Base-by-base conservation (phyloP, 2,329 filamentous ascomycete genomes). In the Hymenoscyphus infarciens region DNA sequence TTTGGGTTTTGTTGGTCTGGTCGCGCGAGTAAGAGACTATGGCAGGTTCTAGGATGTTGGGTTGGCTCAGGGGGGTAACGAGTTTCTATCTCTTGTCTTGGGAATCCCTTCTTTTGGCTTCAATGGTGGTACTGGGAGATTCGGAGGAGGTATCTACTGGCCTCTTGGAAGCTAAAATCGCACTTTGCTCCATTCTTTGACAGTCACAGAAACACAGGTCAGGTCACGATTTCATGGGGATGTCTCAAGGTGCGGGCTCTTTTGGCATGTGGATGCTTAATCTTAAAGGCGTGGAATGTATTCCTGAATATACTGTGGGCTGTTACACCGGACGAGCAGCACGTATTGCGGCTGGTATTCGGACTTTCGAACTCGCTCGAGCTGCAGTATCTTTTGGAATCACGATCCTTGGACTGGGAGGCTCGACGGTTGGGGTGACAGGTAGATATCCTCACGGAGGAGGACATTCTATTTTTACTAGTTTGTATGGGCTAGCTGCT, bases 141-240 rank as follows among this genome's bases (percentile, higher is more conserved):
- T n/a, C n/a, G n/a, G n/a, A n/a, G n/a, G n/a, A n/a, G n/a, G n/a
- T n/a, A n/a, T n/a, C n/a, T n/a, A n/a, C n/a, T n/a, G n/a, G n/a
- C n/a, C n/a, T n/a, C n/a, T n/a, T 27, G 25, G 25, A 27, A 27
- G 25, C 25, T 4, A 27, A 27, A 27, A 27, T 3, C 25, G 25
- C 25, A 27, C 25, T 27, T 27, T 27, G n/a, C 25, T 27, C 2
- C 25, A 27, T 27, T 27, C 25, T 25, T 19, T 22, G 13, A 13
- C 45, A 5, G 25, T 7, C 8, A 25, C 19, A 78, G 77, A 66
- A 80, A 80, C 63, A 80, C 78, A 1, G 78, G 79, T 7, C 78
- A 1, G 78, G 79, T 7, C 78, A 80, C 66, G 78, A 80, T 65
- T 81, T 78, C 64, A 74, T 74, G 29, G 79, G 79, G 16, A 76